Percentiles rank a stretch among this genome's conserved stretches.
These are phyloP conservation scores for Neobulgaria alba DNA, from an alignment of 2,329 filamentous ascomycete genomes.

Conservation along the genomic window DNA sequence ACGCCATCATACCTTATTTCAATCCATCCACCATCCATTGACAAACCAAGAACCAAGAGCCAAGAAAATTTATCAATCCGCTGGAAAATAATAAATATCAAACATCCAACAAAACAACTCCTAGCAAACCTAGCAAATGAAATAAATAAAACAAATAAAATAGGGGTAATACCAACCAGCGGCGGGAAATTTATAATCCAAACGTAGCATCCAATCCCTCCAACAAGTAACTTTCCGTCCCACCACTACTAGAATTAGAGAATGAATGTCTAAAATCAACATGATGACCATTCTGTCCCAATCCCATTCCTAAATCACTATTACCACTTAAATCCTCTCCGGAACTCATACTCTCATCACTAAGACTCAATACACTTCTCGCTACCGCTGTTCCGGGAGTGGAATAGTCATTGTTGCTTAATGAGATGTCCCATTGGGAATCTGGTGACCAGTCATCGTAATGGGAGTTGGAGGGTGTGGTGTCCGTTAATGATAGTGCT, in stretches of 20 bases:
- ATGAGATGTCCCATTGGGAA: constrained; percentile 37
- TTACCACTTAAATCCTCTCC: constrained; percentile 35
- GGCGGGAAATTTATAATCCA: constrained; percentile 33
- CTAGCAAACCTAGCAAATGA: too few species aligned
- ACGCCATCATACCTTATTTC: too few species aligned
- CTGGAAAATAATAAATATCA: too few species aligned
- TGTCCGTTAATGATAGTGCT: constrained; percentile 27
- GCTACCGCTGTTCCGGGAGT: constrained; percentile 27
- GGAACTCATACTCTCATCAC: constrained; percentile 49
- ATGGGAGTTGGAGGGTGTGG: constrained; percentile 15
- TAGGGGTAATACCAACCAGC: too few species aligned
- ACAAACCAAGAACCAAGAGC: too few species aligned
- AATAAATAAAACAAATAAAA: too few species aligned
- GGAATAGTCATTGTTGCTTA: constrained; percentile 33
- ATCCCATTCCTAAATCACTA: constrained; percentile 21
- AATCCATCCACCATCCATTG: too few species aligned
- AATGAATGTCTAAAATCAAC: constrained; percentile 8
- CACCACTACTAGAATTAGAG: constrained; percentile 4
- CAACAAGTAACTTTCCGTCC: constrained; percentile 19
- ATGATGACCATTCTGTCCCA: constrained; percentile 14
- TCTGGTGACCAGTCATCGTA: constrained; percentile 47
- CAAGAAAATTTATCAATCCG: too few species aligned
- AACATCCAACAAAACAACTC: too few species aligned
- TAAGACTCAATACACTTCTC: constrained; percentile 50
- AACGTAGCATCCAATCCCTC: constrained; percentile 33